Conservation (phyloP, 1,284 basidiomycete species). For the Cystobasidium pallidum region DNA sequence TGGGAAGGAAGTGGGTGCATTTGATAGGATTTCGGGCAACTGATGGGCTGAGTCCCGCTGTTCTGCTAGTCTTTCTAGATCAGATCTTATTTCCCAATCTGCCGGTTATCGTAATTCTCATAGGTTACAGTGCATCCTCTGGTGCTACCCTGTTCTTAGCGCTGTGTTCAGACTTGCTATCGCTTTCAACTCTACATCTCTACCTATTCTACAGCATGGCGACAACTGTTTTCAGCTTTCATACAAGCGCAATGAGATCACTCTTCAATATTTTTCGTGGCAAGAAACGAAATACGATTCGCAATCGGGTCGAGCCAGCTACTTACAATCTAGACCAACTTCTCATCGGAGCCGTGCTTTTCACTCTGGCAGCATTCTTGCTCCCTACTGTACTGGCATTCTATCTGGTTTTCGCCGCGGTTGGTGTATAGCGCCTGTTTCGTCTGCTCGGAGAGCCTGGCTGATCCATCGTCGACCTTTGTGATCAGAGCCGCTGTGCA, state of each 20-base stretch:
- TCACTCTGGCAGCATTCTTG: slow-evolving; percentile 86
- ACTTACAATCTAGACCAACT: slow-evolving; percentile 92
- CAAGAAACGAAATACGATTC: slow-evolving; percentile 80
- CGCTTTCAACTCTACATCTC: slow-evolving; percentile 73
- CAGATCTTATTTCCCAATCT: slow-evolving; percentile 59
- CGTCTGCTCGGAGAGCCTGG: no score
- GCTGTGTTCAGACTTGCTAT: slow-evolving; percentile 68
- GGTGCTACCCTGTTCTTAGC: slow-evolving; percentile 74
- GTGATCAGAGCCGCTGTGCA: slow-evolving; percentile 65
- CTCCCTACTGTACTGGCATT: slow-evolving; percentile 88
- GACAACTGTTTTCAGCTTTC: slow-evolving; percentile 67
- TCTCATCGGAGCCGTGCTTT: slow-evolving; percentile 89
- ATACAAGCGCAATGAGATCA: slow-evolving; percentile 67
- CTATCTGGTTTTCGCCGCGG: slow-evolving; percentile 76
- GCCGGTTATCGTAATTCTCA: slow-evolving; percentile 61
- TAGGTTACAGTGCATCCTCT: slow-evolving; percentile 65
- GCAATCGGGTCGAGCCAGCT: slow-evolving; percentile 81
- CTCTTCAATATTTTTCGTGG: slow-evolving; percentile 95
- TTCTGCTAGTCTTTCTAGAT: slow-evolving; percentile 56
- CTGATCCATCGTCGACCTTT: neutral
- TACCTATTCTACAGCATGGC: slow-evolving; percentile 72
- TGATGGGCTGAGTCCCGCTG: no score
- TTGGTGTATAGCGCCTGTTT: slow-evolving; percentile 57
- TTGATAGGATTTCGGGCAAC: no score
- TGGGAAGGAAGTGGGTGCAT: slow-evolving; percentile 67